Evolutionary conservation across 2,329 filamentous ascomycete species (phyloP).

Genomic region (Fusarium sp.): DNA sequence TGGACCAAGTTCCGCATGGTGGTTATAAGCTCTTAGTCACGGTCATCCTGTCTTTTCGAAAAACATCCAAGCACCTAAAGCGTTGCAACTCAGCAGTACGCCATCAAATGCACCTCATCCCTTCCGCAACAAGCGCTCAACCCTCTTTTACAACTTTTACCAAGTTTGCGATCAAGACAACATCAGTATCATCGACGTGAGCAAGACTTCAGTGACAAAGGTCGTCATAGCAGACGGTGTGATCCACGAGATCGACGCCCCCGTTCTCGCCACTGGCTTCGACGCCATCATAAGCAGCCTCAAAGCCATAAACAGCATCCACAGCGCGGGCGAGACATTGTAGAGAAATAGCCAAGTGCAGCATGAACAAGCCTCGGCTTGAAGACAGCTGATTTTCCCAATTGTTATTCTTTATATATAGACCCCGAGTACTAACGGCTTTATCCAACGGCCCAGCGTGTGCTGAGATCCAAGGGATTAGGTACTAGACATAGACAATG

Average conservation of each 20-base stretch:
- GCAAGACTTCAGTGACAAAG: neutral
- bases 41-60: neutral
- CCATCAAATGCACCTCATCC: slow-evolving; percentile 1
- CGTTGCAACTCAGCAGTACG: no score
- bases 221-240: neutral
- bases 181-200: slow-evolving; percentile 4
- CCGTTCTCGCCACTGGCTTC: slow-evolving; percentile 20
- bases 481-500: neutral
- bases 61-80: neutral
- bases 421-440: neutral
- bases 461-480: neutral
- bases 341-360: neutral
- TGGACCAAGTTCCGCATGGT: no score
- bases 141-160: neutral
- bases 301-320: neutral
- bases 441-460: neutral
- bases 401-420: slow-evolving; percentile 1
- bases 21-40: neutral
- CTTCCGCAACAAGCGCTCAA: slow-evolving; percentile 4
- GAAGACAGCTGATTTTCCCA: neutral
- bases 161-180: slow-evolving; percentile 18
- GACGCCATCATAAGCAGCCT: slow-evolving; percentile 8
- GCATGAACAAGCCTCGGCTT: neutral
- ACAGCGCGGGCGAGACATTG: neutral
- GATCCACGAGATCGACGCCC: neutral